Percentiles rank a stretch among this genome's conserved stretches.
Conservation (phyloP, 2,329 filamentous ascomycete species). For the Aspergillus pseudoviridinutans region DNA sequence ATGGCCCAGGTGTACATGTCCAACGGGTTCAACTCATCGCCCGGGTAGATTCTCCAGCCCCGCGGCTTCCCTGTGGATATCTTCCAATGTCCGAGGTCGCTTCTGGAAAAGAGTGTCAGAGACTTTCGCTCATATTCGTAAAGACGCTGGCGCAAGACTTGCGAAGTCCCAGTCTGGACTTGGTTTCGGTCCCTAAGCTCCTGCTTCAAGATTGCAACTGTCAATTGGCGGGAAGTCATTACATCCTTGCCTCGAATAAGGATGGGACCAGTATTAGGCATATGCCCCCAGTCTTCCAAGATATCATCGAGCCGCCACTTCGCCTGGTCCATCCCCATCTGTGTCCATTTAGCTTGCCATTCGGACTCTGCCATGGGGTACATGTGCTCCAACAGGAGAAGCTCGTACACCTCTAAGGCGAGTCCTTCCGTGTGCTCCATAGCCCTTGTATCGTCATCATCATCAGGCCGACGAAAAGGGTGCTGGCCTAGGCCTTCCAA, state of each 20-base stretch:
- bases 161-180: slow-evolving; percentile 4
- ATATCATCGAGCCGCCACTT: slow-evolving; percentile 16
- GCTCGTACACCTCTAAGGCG: slow-evolving; percentile 30
- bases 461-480: slow-evolving; percentile 1
- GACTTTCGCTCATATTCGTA: slow-evolving; percentile 15
- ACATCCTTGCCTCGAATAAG: slow-evolving; percentile 12
- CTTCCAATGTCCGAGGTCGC: slow-evolving; percentile 27
- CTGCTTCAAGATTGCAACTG: slow-evolving; percentile 7
- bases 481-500: slow-evolving; percentile 6
- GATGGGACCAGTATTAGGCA: background rate
- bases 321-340: slow-evolving; percentile 5
- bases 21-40: slow-evolving; percentile 18
- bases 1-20: slow-evolving; percentile 38
- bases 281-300: slow-evolving; percentile 3
- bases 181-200: slow-evolving; percentile 16
- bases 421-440: slow-evolving; percentile 16
- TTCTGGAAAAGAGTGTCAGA: slow-evolving; percentile 19
- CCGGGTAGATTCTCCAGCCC: slow-evolving; percentile 6
- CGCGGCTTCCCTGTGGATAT: slow-evolving; percentile 7
- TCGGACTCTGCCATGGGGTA: slow-evolving; percentile 14
- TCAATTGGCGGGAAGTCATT: slow-evolving; percentile 15
- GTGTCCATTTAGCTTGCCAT: slow-evolving; percentile 8
- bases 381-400: slow-evolving; percentile 20
- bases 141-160: slow-evolving; percentile 19
- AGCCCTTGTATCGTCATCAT: background rate